Conservation (phyloP, 2,329 filamentous ascomycete species). For the Cladosporium sp. region DNA sequence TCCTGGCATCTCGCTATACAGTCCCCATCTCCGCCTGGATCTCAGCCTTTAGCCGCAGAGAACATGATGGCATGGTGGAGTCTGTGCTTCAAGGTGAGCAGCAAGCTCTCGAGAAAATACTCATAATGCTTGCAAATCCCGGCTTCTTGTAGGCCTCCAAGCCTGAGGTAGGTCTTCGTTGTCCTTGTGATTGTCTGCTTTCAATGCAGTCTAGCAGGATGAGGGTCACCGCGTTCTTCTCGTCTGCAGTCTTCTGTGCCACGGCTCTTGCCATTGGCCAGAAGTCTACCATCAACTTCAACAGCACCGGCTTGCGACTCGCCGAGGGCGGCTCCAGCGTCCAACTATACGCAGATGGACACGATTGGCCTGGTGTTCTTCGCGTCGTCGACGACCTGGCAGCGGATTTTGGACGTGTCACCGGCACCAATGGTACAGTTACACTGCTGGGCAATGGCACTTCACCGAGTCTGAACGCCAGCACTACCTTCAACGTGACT, state of each 20-base stretch:
- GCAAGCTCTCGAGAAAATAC: too few species aligned
- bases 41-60: conserved; percentile 54
- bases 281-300: conserved; percentile 46
- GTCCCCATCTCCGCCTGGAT: conserved; percentile 22
- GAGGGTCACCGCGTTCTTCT: conserved; percentile 9
- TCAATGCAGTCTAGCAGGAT: conserved; percentile 33
- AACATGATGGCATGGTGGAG: conserved; percentile 30
- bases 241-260: neutral
- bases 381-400: conserved; percentile 64
- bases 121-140: neutral
- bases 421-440: conserved; percentile 57
- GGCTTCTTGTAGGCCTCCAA: neutral
- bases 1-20: too few species aligned
- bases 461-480: conserved; percentile 38
- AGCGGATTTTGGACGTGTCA: conserved; percentile 65
- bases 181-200: neutral
- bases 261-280: conserved; percentile 43
- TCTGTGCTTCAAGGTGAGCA: neutral
- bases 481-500: conserved; percentile 39
- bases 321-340: conserved; percentile 30
- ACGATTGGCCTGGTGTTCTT: conserved; percentile 65
- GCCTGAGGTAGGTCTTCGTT: neutral
- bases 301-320: conserved; percentile 31
- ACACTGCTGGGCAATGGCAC: conserved; percentile 36
- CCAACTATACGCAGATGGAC: conserved; percentile 52